These are phyloP conservation scores for Abrus precatorius DNA, from an alignment of 306 rosid species.

Conservation along the genomic window DNA sequence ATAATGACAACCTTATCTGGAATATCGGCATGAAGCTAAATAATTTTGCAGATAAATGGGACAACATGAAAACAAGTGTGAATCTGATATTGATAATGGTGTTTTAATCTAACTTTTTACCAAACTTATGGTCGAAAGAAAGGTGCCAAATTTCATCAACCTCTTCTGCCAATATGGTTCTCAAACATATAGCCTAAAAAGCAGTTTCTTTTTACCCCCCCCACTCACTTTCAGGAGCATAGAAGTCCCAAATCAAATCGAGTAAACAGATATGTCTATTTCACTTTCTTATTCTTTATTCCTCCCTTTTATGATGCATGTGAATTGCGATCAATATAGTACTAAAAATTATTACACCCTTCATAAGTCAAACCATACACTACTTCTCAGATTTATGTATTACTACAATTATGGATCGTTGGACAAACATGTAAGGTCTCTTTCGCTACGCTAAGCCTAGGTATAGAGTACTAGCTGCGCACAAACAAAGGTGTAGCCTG, in stretches of 20 bases:
- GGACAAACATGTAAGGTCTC: background rate
- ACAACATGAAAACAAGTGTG: background rate
- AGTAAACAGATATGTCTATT: background rate
- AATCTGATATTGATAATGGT: background rate
- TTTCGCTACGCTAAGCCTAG: background rate
- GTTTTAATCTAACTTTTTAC: background rate
- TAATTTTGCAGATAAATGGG: background rate
- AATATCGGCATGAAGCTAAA: background rate
- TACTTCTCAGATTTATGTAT: background rate
- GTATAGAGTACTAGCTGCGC: background rate
- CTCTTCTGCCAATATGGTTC: background rate
- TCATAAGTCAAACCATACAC: background rate
- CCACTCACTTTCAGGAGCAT: background rate
- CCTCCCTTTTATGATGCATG: background rate
- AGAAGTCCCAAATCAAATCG: slow-evolving; percentile 2
- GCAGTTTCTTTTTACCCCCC: background rate
- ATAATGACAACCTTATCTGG: background rate
- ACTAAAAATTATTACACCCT: background rate
- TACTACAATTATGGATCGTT: background rate
- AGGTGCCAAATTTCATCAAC: slow-evolving; percentile 13
- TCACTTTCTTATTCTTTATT: background rate
- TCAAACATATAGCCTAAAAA: background rate
- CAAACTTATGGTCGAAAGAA: slow-evolving; percentile 6
- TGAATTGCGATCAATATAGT: background rate
- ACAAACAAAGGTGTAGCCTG: slow-evolving; percentile 16